These are phyloP conservation scores for Meredithiella fracta DNA, from an alignment of 2,329 filamentous ascomycete species.

Conservation along the genomic window DNA sequence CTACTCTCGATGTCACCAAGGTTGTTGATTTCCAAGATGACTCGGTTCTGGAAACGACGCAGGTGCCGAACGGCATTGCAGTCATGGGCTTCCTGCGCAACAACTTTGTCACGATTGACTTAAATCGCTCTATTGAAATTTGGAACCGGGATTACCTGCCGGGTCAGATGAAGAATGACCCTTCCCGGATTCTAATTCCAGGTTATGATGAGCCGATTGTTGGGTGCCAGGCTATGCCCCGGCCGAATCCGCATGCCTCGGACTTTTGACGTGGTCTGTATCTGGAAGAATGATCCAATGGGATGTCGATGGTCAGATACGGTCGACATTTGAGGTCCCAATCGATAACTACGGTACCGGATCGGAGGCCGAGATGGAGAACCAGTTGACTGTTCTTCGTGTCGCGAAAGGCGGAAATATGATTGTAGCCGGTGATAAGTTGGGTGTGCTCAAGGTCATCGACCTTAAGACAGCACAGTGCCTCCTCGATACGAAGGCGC, in stretches of 20 bases:
- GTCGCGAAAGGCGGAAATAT: conserved; percentile 45
- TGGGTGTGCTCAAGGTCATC: conserved; percentile 62
- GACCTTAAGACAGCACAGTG: conserved; percentile 45
- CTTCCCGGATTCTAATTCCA: conserved; percentile 38
- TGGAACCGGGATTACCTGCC: conserved; percentile 33
- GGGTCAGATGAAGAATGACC: conserved; percentile 23
- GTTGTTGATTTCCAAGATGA: conserved; percentile 28
- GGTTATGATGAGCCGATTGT: conserved; percentile 50
- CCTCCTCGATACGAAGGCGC: conserved; percentile 62
- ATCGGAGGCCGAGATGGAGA: conserved; percentile 34
- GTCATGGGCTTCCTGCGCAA: conserved; percentile 53
- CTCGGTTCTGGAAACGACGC: conserved; percentile 25
- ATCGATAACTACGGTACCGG: conserved; percentile 45
- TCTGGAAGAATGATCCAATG: conserved; percentile 71
- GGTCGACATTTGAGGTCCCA: conserved; percentile 46
- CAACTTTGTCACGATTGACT: conserved; percentile 60
- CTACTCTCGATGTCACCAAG: conserved; percentile 33
- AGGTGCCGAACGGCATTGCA: conserved; percentile 33
- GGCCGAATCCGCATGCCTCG: conserved; percentile 45
- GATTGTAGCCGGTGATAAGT: conserved; percentile 70
- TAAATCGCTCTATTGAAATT: conserved; percentile 57
- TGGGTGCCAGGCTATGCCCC: conserved; percentile 52
- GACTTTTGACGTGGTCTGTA: conserved; percentile 76
- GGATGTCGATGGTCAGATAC: conserved; percentile 55
- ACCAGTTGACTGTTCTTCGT: conserved; percentile 43